Percentiles rank a stretch among this genome's conserved stretches.
phyloP scores from a whole-genome alignment of 331 rosid genomes.

The Malus hybrid region DNA sequence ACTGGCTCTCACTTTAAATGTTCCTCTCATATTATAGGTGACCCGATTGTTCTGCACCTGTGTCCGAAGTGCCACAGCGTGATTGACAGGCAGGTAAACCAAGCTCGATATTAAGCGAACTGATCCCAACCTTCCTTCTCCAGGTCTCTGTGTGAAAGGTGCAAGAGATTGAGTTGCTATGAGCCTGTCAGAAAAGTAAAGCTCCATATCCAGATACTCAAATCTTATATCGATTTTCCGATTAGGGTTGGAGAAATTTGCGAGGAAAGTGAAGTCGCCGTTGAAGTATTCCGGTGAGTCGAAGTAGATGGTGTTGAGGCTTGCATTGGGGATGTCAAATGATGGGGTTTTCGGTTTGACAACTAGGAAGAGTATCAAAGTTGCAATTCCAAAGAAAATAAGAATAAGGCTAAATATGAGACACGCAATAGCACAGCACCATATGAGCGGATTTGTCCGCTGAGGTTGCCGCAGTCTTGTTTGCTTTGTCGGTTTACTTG shows the following conservation, averaged over 20 bases:
- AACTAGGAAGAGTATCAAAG: constrained; percentile 53
- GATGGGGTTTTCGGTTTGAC: constrained; percentile 57
- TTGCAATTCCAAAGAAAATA: constrained; percentile 78
- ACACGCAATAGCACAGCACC: constrained; percentile 69
- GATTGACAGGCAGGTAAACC: constrained; percentile 73
- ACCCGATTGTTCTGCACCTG: constrained; percentile 62
- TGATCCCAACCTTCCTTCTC: constrained; percentile 51
- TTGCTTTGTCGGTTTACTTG: constrained; percentile 25
- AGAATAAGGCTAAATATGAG: constrained; percentile 69
- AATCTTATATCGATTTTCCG: constrained; percentile 48
- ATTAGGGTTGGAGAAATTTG: constrained; percentile 88
- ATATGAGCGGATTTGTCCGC: constrained; percentile 64
- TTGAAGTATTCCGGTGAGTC: constrained; percentile 72
- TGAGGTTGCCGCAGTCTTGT: constrained; percentile 28
- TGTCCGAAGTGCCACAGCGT: constrained; percentile 51
- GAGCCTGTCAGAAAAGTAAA: constrained; percentile 64
- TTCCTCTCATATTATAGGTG: constrained; percentile 55
- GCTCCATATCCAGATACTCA: constrained; percentile 47
- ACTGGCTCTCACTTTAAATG: constrained; percentile 54
- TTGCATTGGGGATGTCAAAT: constrained; percentile 74
- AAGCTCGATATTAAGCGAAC: constrained; percentile 67
- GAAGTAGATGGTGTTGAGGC: constrained; percentile 62
- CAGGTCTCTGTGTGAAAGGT: constrained; percentile 53
- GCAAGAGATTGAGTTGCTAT: constrained; percentile 50
- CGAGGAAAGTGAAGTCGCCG: constrained; percentile 65